Base-by-base conservation (phyloP, 2,329 filamentous ascomycete genomes). In the Sordariomycetes sp. region DNA sequence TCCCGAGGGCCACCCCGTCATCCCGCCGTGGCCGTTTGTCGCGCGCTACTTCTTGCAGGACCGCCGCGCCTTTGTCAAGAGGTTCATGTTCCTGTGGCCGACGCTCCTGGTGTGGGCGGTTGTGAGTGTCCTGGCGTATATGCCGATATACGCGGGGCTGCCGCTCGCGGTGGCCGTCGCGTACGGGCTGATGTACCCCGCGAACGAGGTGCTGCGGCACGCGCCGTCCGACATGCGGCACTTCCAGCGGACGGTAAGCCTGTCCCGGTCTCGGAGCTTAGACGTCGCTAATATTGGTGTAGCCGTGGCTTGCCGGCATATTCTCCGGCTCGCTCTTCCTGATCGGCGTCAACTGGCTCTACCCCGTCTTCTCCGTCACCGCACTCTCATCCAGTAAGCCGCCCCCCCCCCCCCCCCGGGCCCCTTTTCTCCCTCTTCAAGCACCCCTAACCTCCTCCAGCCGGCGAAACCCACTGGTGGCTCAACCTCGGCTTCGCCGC, bases 291-390 rank as follows among this genome's bases (percentile, higher is more conserved):
- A 54, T 20, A 54, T 20, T 32, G 10, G 25, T 34, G 2, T 25
- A 91, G 86, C 92, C 94, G 13, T 97, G 91, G 79, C 77, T 99
- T 63, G 86, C 94, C 0, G 94, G 94, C 58, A 91, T 99, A 60
- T 99, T 99, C 72, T 86, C 90, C 0, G 91, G 78, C 1, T 88
- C 91, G 0, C 71, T 96, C 20, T 95, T 95, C 66, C 85, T 89
- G 75, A 82, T 90, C 3, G 88, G 85, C 32, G 65, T 89, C 42
- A 82, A 86, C 62, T 99, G 89, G 82, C 62, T 92, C 45, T 80
- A 85, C 24, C 80, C 80, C 13, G 77, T 97, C 48, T 72, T 96
- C 54, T 88, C 74, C 0, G 62, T 60, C 13, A 73, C 69, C 1
- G 70, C 71, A 1, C 66, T 69, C 54, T 63, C 63, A 12, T 57